phyloP scores from a whole-genome alignment of 345 rosid genomes.

The Zanthoxylum bungeanum region DNA sequence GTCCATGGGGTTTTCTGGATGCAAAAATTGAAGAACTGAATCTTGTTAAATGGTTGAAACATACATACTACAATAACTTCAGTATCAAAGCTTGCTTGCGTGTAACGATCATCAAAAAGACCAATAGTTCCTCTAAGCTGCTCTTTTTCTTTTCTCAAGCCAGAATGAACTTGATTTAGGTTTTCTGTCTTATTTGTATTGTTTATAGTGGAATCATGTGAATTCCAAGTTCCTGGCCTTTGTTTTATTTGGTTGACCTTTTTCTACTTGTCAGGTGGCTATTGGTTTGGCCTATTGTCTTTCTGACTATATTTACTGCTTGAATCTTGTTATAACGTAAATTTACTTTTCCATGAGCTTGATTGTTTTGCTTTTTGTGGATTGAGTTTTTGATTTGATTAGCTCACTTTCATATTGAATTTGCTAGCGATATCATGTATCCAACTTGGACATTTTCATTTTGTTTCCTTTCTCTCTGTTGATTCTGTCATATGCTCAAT shows the following conservation, averaged over 20 bases:
- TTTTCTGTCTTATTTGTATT: conserved; percentile 8
- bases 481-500: background rate
- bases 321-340: background rate
- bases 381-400: background rate
- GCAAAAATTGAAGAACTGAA: background rate
- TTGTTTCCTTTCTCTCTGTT: background rate
- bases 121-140: too few species aligned
- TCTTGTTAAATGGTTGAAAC: background rate
- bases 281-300: background rate
- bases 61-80: background rate
- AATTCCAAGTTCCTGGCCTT: background rate
- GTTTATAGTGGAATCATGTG: background rate
- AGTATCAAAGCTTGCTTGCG: background rate
- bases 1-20: background rate
- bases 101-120: background rate
- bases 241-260: background rate
- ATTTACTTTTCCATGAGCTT: background rate
- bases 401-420: background rate
- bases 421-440: background rate
- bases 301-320: background rate
- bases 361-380: background rate
- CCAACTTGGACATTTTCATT: background rate
- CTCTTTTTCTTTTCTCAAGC: background rate
- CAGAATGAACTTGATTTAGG: background rate
- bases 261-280: background rate